Percentiles rank a stretch among this genome's conserved stretches.
Evolutionary conservation across 345 rosid genomes (phyloP).

Genomic region (Rhodamnia argentea): DNA sequence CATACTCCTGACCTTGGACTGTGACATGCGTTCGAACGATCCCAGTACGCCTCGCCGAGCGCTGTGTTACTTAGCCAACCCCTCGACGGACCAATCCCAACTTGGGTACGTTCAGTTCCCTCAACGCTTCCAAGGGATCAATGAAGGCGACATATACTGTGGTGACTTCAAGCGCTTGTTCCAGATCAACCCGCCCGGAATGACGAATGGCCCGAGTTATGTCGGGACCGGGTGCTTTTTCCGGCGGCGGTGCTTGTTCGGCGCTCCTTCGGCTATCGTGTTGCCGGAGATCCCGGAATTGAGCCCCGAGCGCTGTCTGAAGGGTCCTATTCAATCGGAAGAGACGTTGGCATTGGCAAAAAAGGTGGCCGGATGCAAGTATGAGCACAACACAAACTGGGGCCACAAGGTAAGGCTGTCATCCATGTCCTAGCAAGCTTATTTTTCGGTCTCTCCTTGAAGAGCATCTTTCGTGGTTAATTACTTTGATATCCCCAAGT

Average conservation of each 20-base stretch:
- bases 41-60: constrained; percentile 36
- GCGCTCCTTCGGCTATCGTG: constrained; percentile 17
- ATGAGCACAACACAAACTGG: constrained; percentile 50
- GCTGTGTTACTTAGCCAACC: constrained; percentile 45
- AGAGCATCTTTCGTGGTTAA: not conserved
- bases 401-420: constrained; percentile 41
- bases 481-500: not conserved
- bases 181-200: constrained; percentile 29
- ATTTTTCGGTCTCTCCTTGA: not conserved
- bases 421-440: not conserved
- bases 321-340: constrained; percentile 15
- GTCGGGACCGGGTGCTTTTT: constrained; percentile 67
- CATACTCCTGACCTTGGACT: constrained; percentile 55
- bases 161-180: constrained; percentile 26
- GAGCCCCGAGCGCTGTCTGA: constrained; percentile 5
- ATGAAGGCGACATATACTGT: constrained; percentile 45
- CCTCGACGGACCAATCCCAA: constrained; percentile 2
- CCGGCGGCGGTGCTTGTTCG: constrained; percentile 41
- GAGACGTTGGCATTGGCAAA: constrained; percentile 28
- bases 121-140: constrained; percentile 43
- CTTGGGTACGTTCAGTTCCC: constrained; percentile 60
- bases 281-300: constrained; percentile 25
- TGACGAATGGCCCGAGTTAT: constrained; percentile 32
- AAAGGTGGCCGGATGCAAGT: constrained; percentile 38
- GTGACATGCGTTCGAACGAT: constrained; percentile 79